These are phyloP conservation scores for Ceratocystis colombiana DNA, from an alignment of 2,329 filamentous ascomycete genomes.

Conservation along the genomic window DNA sequence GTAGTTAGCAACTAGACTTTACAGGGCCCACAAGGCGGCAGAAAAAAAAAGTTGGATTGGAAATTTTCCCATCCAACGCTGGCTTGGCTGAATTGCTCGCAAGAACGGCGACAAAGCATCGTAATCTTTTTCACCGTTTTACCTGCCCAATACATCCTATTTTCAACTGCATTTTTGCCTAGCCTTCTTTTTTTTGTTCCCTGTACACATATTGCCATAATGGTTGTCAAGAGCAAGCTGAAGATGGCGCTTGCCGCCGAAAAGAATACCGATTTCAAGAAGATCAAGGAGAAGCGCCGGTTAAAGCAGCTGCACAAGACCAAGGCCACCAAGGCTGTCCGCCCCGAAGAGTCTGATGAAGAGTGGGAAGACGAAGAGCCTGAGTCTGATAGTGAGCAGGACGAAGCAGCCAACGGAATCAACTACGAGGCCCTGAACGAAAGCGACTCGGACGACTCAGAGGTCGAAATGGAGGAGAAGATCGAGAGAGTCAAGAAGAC, in stretches of 20 bases:
- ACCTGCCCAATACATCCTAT: not conserved
- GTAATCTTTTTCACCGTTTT: not conserved
- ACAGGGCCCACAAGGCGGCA: conserved; percentile 24
- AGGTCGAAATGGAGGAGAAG: conserved; percentile 68
- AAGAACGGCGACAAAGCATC: not conserved
- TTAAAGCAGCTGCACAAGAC: conserved; percentile 38
- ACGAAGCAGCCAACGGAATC: conserved; percentile 31
- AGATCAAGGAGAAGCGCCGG: conserved; percentile 42
- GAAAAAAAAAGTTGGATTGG: conserved; percentile 23
- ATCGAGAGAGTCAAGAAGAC: conserved; percentile 40
- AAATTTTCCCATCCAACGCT: conserved; percentile 20
- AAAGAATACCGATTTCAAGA: conserved; percentile 45
- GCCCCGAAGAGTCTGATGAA: conserved; percentile 31
- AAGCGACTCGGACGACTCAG: conserved; percentile 56
- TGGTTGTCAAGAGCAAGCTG: conserved; percentile 42
- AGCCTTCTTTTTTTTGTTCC: not conserved
- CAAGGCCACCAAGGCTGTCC: conserved; percentile 31
- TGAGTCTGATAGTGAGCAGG: conserved; percentile 29
- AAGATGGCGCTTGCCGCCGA: conserved; percentile 46
- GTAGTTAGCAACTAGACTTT: not conserved
- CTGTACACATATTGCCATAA: conserved; percentile 27
- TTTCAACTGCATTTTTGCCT: not conserved
- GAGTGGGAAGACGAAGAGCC: conserved; percentile 33
- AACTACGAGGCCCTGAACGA: conserved; percentile 50
- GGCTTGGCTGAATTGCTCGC: conserved; percentile 2